Base-by-base conservation (phyloP, 164 flowering plant species). In the Kalanchoe fedtschenkoi region DNA sequence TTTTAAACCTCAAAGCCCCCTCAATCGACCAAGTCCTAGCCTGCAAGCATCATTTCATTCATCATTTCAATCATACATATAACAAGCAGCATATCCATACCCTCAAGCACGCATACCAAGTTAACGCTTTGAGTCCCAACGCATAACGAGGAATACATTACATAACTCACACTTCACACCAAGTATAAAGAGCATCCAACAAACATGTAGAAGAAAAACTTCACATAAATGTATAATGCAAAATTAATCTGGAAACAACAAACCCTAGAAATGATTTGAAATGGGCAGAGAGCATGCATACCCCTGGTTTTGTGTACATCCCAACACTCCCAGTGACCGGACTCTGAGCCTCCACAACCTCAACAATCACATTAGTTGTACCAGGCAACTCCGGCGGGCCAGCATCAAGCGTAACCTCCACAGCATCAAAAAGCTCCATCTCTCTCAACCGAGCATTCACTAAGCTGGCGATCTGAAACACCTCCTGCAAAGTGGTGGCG, bases 361-460 rank as follows among this genome's bases (percentile, higher is more conserved):
- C 80, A 33, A 92, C 78, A 28, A 89, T 65, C 14, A 92, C 91
- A 74, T 92, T 92, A 1, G 91, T 66, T 5, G 96, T 89, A 0
- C 84, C 95, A 4, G 96, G 95, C 8, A 89, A 72, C 77, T 89
- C 98, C 51, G 80, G 81, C 15, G 98, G 98, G 13, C 98, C 98
- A 0, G 88, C 63, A 68, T 92, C 98, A 24, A 92, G 82, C 5
- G 87, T 88, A 34, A 92, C 76, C 30, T 62, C 73, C 6, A 89
- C 91, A 5, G 88, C 77, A 69, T 92, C 93, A 58, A 92, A 92
- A 16, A 86, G 70, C 0, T 74, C 93, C 4, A 89, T 83, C 22
- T 66, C 62, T 68, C 71, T 79, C 34, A 92, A 80, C 55, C 78
- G 73, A 7, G 74, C 74, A 68, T 78, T 79, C 37, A 76, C 95